Percentiles rank a stretch among this genome's conserved stretches.
Evolutionary conservation across 2,329 filamentous ascomycete species (phyloP).

Genomic region (Venturia oleaginea): DNA sequence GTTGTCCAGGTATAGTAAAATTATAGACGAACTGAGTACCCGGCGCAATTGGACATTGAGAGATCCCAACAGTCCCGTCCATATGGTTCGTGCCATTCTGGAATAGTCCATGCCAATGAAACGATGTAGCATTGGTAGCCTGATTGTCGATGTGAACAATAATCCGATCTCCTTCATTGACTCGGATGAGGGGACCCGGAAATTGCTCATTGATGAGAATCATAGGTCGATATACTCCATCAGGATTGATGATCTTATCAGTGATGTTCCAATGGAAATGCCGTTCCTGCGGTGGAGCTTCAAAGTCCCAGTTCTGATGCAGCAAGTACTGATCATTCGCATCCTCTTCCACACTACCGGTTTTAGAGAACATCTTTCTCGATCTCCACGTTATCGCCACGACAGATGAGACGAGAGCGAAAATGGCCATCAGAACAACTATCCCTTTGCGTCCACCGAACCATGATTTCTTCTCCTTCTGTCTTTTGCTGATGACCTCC

Average conservation of each 20-base stretch:
- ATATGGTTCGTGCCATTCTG: constrained; percentile 31
- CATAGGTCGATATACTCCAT: constrained; percentile 50
- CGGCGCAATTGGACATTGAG: constrained; percentile 14
- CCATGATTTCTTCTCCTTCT: not conserved
- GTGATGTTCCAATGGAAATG: constrained; percentile 48
- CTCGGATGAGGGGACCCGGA: constrained; percentile 60
- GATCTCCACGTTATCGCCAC: constrained; percentile 1
- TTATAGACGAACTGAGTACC: constrained; percentile 11
- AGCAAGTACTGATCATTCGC: constrained; percentile 39
- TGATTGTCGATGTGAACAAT: constrained; percentile 51
- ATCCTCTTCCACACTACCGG: not conserved
- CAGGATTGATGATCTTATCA: constrained; percentile 48
- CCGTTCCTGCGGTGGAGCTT: constrained; percentile 41
- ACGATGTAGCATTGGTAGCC: constrained; percentile 52
- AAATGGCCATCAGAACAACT: not conserved
- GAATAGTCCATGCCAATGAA: constrained; percentile 59
- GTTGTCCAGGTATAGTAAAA: constrained; percentile 5
- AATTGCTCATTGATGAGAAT: constrained; percentile 72
- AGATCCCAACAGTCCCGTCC: constrained; percentile 9
- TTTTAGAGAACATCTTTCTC: not conserved
- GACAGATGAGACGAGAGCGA: not conserved
- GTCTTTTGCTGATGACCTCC: not conserved
- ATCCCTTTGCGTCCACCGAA: not conserved
- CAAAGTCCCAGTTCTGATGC: constrained; percentile 46
- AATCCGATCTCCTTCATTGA: constrained; percentile 52